Base-by-base conservation (phyloP, 768 basidiomycete species). In the Phaeotremella fagi region DNA sequence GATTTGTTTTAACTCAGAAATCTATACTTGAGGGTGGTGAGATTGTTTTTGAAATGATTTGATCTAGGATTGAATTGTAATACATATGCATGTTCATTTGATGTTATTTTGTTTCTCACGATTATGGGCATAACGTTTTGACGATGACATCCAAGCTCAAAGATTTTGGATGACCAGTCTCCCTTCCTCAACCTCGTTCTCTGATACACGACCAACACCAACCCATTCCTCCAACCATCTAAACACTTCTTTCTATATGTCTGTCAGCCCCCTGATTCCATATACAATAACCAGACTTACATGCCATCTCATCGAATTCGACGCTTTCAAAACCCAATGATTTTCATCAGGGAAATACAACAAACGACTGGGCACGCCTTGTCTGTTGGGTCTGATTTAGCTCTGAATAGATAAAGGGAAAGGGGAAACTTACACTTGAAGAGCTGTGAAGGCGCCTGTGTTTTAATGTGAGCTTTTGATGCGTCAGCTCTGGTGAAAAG, bases 171-270 rank as follows among this genome's bases (percentile, higher is more conserved):
- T n/a, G n/a, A n/a, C n/a, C 78, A 85, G 22, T 84, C 83, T 0
- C 82, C 83, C 11, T 88, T 86, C 18, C 38, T 41, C 38, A 12
- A 20, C 12, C 38, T 41, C 38, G 12, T 41, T 6, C 7, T 41
- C 7, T 7, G 31, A 33, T 7, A 7, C 16, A 7, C 31, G 31
- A 33, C 11, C 38, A 7, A 9, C 7, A 6, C 73, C 74, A 3
- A 74, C 65, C 74, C 75, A 78, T 61, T 78, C 73, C 28, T 77
- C 82, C 57, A 95, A 85, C 90, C 90, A 98, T 55, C 82, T 80
- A 76, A 99, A 85, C 12, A 98, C 86, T 72, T 99, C 94, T 60
- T 86, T 79, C 75, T 44, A 44, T 9, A 43, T 43, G 18, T n/a
- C n/a, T n/a, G n/a, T n/a, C n/a, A n/a, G n/a, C n/a, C n/a, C n/a